phyloP scores from a whole-genome alignment of 2,329 filamentous ascomycete species.

The Zymoseptoria passerinii region DNA sequence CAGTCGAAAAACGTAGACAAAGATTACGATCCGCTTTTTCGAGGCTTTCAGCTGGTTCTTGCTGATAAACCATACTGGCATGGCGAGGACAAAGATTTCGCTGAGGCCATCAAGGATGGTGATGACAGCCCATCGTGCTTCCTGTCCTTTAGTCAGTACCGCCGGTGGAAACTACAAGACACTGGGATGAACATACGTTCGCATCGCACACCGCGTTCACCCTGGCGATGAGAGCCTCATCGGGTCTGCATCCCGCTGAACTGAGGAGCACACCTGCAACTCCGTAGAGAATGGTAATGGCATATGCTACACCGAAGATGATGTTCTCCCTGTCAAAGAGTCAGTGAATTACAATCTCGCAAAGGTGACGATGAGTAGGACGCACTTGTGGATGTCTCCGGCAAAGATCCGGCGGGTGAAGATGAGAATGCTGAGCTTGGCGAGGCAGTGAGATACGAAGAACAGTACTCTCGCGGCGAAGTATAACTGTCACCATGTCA shows the following conservation, averaged over 20 bases:
- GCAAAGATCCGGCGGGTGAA: slow-evolving; percentile 19
- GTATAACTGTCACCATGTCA: slow-evolving; percentile 11
- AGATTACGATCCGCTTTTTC: slow-evolving; percentile 18
- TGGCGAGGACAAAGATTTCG: slow-evolving; percentile 17
- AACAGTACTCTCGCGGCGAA: slow-evolving; percentile 13
- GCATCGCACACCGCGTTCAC: slow-evolving; percentile 16
- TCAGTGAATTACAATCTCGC: neutral
- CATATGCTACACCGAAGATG: slow-evolving; percentile 14
- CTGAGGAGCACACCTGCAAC: slow-evolving; percentile 13
- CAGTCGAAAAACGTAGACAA: slow-evolving; percentile 16
- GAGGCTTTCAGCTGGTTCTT: slow-evolving; percentile 18
- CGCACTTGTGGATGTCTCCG: slow-evolving; percentile 15
- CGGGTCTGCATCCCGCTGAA: slow-evolving; percentile 16
- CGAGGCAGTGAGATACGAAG: slow-evolving; percentile 16
- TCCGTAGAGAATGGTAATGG: slow-evolving; percentile 10
- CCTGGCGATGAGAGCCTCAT: slow-evolving; percentile 7
- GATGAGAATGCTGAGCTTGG: slow-evolving; percentile 17
- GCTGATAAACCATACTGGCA: slow-evolving; percentile 20
- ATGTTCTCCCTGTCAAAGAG: slow-evolving; percentile 8
- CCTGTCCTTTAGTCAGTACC: slow-evolving; percentile 7
- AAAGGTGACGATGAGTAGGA: neutral
- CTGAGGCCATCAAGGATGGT: slow-evolving; percentile 16
- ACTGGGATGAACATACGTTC: slow-evolving; percentile 10
- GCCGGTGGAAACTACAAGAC: neutral
- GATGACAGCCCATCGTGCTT: slow-evolving; percentile 13